Base-by-base conservation (phyloP, 495 filamentous ascomycete genomes). In the Aspergillus hancockii region DNA sequence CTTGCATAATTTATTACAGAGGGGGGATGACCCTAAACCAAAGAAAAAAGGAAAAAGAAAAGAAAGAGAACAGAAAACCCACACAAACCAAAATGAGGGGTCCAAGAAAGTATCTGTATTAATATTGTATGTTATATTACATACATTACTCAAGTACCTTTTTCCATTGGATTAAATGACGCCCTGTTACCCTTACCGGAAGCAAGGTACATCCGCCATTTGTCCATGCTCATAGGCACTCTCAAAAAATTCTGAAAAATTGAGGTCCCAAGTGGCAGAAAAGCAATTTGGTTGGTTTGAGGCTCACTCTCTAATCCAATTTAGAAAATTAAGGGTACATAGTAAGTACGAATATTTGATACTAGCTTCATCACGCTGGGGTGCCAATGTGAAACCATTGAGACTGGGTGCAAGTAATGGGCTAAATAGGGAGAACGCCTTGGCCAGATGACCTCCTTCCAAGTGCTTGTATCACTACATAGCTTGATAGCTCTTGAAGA, bases 371-470 rank as follows among this genome's bases (percentile, higher is more conserved):
- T 62, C 52, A 62, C 63, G 60, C 57, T 54, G 56, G 56, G 46
- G 62, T 52, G 54, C 62, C 63, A 47, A 53, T 52, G 62, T 65
- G 62, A 62, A 65, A 61, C 62, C 58, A 57, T 52, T 59, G 53
- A 62, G 59, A 63, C 60, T 67, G 58, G 65, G 54, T n/a, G 59
- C 47, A 55, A 60, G 57, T 47, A n/a, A 23, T 47, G 21, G 43
- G 18, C 43, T 23, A 47, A 47, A 47, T 23, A 4, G 1, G 19
- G 19, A 30, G 52, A 52, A 52, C 52, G 56, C 58, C 54, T 58
- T 38, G 62, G 50, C 52, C 65, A 67, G 59, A 62, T 67, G 65
- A 67, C 62, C 61, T 60, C 54, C 62, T 58, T 57, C 62, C 62
- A 55, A 63, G 62, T 49, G 55, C 52, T 61, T 43, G 52, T 53